Percentiles rank a stretch among this genome's conserved stretches.
These are phyloP conservation scores for Geotrichum citri-aurantii DNA, from an alignment of 1,139 yeast species.

Conservation along the genomic window DNA sequence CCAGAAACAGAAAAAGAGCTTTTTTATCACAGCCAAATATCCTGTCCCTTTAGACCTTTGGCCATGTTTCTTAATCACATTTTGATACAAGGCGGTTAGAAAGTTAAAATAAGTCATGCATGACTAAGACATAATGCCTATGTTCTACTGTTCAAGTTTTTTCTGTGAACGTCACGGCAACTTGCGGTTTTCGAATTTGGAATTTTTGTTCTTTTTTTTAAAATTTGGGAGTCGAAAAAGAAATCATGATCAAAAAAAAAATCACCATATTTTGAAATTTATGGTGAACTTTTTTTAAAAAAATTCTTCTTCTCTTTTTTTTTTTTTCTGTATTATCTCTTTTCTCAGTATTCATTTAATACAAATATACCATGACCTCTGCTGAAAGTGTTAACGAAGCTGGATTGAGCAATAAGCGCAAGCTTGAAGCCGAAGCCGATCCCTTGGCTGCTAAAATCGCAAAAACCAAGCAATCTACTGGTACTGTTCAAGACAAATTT, in stretches of 20 bases:
- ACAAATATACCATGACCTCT: neutral
- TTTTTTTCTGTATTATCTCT: neutral
- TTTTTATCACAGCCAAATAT: too few relatives aligned
- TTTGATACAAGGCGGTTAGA: too few relatives aligned
- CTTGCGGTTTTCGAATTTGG: neutral
- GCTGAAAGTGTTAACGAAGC: neutral
- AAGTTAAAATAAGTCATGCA: too few relatives aligned
- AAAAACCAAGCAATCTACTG: neutral
- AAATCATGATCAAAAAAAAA: neutral
- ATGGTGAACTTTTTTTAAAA: neutral
- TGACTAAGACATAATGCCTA: too few relatives aligned
- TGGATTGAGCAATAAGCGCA: neutral
- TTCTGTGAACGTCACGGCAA: neutral
- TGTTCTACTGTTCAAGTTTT: neutral
- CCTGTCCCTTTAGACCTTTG: too few relatives aligned
- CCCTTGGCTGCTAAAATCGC: neutral
- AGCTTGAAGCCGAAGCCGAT: neutral
- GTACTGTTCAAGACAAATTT: conserved; percentile 4
- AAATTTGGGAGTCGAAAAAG: neutral
- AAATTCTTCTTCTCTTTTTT: neutral
- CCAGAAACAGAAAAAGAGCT: too few relatives aligned
- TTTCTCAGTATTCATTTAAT: neutral
- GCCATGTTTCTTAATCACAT: too few relatives aligned
- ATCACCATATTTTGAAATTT: neutral
- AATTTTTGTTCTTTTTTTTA: neutral